These are phyloP conservation scores for Xylaria bambusicola DNA, from an alignment of 495 filamentous ascomycete genomes.

Conservation along the genomic window DNA sequence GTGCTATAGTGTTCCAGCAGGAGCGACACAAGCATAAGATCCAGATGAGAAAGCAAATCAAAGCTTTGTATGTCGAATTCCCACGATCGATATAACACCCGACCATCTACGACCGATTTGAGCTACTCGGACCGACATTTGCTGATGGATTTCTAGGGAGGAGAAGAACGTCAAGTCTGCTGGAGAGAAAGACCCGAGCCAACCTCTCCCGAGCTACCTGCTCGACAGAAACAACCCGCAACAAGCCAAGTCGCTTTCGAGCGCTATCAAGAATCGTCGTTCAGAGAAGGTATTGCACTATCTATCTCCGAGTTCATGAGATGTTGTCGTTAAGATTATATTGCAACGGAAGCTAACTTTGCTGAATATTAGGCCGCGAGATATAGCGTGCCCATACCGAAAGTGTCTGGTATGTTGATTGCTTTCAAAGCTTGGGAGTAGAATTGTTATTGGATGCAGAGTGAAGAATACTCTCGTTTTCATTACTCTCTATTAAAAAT, in stretches of 20 bases:
- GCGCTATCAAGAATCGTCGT: conserved; percentile 81
- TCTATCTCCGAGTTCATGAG: not conserved
- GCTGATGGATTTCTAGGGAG: conserved; percentile 48
- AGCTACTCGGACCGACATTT: conserved; percentile 37
- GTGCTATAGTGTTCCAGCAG: conserved; percentile 46
- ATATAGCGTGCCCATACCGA: conserved; percentile 90
- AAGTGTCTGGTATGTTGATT: conserved; percentile 83
- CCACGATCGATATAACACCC: conserved; percentile 94
- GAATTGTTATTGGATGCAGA: not conserved
- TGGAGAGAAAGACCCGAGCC: conserved; percentile 70
- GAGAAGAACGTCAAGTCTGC: conserved; percentile 93
- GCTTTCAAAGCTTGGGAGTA: not conserved
- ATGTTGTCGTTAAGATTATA: conserved; percentile 22
- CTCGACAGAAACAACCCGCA: conserved; percentile 84
- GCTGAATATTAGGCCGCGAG: conserved; percentile 65
- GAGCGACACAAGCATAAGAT: conserved; percentile 97
- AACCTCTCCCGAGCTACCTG: conserved; percentile 81
- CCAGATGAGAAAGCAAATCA: conserved; percentile 97
- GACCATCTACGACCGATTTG: conserved; percentile 93
- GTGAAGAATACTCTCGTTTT: no score
- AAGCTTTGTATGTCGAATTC: conserved; percentile 64
- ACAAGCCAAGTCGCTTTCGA: conserved; percentile 84
- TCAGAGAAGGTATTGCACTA: conserved; percentile 24
- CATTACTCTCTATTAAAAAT: not conserved
- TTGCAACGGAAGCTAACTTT: conserved; percentile 63